Conservation (phyloP, 371 early-diverging fungal genomes). For the Apophysomyces elegans region DNA sequence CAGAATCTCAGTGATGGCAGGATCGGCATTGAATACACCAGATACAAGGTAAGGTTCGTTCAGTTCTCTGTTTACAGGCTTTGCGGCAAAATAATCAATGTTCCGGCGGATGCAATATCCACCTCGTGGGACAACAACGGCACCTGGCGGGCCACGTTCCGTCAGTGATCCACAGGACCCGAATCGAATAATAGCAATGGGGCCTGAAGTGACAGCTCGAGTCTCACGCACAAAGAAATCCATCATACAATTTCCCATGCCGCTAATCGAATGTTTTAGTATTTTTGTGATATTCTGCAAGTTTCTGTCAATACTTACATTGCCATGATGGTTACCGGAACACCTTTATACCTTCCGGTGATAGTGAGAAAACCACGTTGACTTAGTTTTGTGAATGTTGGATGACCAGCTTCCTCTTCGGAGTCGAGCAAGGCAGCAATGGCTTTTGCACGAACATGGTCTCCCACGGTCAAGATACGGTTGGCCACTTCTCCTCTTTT, state of each 20-base stretch:
- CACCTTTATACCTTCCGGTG: slow-evolving; percentile 84
- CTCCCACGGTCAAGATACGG: slow-evolving; percentile 93
- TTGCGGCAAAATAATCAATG: slow-evolving; percentile 71
- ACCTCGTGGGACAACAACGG: slow-evolving; percentile 76
- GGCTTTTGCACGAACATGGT: slow-evolving; percentile 76
- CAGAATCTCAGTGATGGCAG: slow-evolving; percentile 55
- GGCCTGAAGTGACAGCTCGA: slow-evolving; percentile 85
- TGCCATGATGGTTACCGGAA: slow-evolving; percentile 86
- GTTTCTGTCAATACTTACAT: slow-evolving; percentile 56
- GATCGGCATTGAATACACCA: slow-evolving; percentile 65
- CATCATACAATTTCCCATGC: slow-evolving; percentile 89
- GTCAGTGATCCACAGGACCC: slow-evolving; percentile 91
- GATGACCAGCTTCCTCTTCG: slow-evolving; percentile 54
- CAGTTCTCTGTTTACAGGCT: slow-evolving; percentile 29
- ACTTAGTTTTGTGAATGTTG: slow-evolving; percentile 63
- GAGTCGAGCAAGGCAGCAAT: slow-evolving; percentile 69
- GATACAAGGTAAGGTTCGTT: slow-evolving; percentile 72
- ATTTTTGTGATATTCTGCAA: background rate
- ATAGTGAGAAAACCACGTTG: slow-evolving; percentile 91
- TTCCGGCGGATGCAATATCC: slow-evolving; percentile 80
- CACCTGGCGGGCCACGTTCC: slow-evolving; percentile 62
- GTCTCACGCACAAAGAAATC: slow-evolving; percentile 94
- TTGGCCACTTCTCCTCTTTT: slow-evolving; percentile 87
- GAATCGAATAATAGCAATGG: slow-evolving; percentile 82
- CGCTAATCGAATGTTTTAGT: slow-evolving; percentile 27